A percentile compares a stretch with the other conserved stretches of the same genome.
phyloP scores from a whole-genome alignment of 768 basidiomycete species.

The Amylocystis lapponica region DNA sequence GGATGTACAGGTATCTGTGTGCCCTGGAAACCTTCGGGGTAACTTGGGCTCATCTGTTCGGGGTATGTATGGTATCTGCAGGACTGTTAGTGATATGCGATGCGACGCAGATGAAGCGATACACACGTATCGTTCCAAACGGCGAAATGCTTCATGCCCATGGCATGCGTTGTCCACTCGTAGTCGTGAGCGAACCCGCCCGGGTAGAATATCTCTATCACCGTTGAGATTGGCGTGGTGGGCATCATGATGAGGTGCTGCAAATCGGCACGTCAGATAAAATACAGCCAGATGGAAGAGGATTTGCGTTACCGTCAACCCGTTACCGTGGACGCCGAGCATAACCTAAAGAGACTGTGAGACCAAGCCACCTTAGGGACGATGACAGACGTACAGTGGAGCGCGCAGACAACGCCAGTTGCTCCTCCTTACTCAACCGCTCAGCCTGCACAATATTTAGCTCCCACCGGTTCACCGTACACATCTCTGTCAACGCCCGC shows the following conservation, averaged over 20 bases:
- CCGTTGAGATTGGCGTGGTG: conserved; percentile 64
- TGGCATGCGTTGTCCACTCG: conserved; percentile 70
- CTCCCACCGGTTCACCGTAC: conserved; percentile 47
- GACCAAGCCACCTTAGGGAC: neutral
- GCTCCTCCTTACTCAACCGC: conserved; percentile 66
- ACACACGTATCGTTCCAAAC: conserved; percentile 78
- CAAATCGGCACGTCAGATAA: neutral
- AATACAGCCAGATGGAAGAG: neutral
- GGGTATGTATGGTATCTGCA: conserved; percentile 35
- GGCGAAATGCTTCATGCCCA: conserved; percentile 71
- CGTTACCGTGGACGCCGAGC: conserved; percentile 75
- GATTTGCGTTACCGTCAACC: conserved; percentile 43
- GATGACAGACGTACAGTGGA: conserved; percentile 53
- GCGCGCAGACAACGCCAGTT: conserved; percentile 55
- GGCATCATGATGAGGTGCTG: conserved; percentile 80
- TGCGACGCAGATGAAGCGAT: neutral
- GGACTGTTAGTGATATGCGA: neutral
- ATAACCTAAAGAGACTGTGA: conserved; percentile 41
- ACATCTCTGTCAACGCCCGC: conserved; percentile 42
- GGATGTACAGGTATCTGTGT: conserved; percentile 71
- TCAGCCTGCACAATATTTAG: conserved; percentile 59
- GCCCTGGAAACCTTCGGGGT: conserved; percentile 84
- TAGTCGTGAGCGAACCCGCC: conserved; percentile 82
- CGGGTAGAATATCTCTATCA: conserved; percentile 83
- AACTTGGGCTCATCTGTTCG: conserved; percentile 48